These are phyloP conservation scores for Yarrowia sp. DNA, from an alignment of 805 yeast species.

Conservation along the genomic window DNA sequence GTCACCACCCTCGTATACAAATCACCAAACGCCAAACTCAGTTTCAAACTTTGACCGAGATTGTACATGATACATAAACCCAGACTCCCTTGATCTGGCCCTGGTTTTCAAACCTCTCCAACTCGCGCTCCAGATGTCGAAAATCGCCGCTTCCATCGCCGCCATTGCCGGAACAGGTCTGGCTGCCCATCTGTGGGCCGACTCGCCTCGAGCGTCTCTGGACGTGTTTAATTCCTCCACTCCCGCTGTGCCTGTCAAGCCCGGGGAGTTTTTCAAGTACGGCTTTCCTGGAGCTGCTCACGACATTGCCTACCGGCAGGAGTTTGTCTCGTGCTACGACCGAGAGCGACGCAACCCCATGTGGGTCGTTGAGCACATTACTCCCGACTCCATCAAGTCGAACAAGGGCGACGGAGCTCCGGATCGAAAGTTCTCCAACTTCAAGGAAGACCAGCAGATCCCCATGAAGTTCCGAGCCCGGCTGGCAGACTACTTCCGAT, in stretches of 20 bases:
- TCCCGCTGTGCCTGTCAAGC: constrained; percentile 19
- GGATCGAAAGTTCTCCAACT: constrained; percentile 80
- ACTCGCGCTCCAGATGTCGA: constrained; percentile 1
- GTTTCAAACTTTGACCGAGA: neutral
- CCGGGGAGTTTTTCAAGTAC: constrained; percentile 55
- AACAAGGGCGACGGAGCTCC: constrained; percentile 49
- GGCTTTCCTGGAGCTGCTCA: constrained; percentile 97
- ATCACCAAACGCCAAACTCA: too few relatives aligned
- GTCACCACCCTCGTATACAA: too few relatives aligned
- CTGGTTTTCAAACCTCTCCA: neutral
- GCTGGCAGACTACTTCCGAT: constrained; percentile 85
- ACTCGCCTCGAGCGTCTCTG: constrained; percentile 23
- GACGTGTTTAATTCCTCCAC: neutral
- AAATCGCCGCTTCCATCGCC: constrained; percentile 33
- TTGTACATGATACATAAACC: neutral
- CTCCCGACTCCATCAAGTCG: constrained; percentile 65
- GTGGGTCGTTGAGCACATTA: constrained; percentile 82
- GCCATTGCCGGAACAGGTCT: constrained; percentile 37
- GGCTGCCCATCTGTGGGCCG: constrained; percentile 36
- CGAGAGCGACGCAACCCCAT: constrained; percentile 82
- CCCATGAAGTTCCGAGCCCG: constrained; percentile 79
- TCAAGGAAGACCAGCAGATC: constrained; percentile 83
- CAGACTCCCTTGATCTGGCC: neutral
- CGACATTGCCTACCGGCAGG: constrained; percentile 74
- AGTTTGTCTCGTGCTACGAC: constrained; percentile 86